These are phyloP conservation scores for Besnoitia besnoiti DNA, from an alignment of 169 alveolate species.

Conservation along the genomic window DNA sequence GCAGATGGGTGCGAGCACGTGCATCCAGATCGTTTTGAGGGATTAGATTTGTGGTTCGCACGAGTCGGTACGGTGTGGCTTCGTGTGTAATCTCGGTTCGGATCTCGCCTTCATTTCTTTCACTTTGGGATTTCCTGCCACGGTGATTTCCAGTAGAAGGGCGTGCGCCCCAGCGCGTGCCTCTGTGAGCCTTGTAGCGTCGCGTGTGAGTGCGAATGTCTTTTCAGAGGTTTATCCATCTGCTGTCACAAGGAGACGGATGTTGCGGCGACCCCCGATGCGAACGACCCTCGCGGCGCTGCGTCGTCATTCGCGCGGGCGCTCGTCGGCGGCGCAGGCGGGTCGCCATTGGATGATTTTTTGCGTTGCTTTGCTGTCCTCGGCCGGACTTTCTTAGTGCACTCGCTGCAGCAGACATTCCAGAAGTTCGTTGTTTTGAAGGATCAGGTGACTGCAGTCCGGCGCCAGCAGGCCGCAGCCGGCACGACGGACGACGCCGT, in stretches of 20 bases:
- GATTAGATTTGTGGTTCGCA: too few species aligned
- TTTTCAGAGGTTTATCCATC: background rate
- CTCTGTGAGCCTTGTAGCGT: background rate
- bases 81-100: too few species aligned
- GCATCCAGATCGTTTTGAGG: too few species aligned
- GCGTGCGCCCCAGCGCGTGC: too few species aligned
- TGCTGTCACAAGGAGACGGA: background rate
- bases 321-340: background rate
- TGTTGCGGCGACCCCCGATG: background rate
- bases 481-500: background rate
- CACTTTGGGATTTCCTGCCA: too few species aligned
- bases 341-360: background rate
- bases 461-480: background rate
- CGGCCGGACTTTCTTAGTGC: background rate
- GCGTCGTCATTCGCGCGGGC: background rate
- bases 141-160: too few species aligned
- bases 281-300: background rate
- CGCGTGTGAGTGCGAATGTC: too few species aligned
- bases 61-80: too few species aligned
- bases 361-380: background rate
- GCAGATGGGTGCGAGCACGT: too few species aligned
- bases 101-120: too few species aligned
- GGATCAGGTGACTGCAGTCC: background rate
- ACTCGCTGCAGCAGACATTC: background rate
- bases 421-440: background rate